Evolutionary conservation across 768 basidiomycete species (phyloP).

Genomic region (Atractiella rhizophila): DNA sequence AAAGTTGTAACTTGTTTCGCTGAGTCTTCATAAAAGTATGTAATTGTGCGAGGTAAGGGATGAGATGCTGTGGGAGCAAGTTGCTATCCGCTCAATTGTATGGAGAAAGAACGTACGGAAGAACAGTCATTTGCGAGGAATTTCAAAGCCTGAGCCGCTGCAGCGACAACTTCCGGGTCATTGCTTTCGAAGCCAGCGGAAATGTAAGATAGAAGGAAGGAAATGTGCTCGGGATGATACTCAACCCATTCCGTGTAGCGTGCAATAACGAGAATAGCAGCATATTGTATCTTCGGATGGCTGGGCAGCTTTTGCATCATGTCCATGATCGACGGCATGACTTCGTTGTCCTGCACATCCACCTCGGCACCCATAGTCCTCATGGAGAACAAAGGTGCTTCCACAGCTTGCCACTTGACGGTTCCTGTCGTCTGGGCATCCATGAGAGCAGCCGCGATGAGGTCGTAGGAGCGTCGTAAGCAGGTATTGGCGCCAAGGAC

Average conservation of each 20-base stretch:
- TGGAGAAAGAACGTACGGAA: conserved; percentile 28
- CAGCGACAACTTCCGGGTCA: conserved; percentile 41
- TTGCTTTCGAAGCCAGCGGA: conserved; percentile 66
- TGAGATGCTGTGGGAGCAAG: conserved; percentile 38
- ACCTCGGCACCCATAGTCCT: conserved; percentile 93
- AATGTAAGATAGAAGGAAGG: conserved; percentile 64
- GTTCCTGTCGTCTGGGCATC: conserved; percentile 19
- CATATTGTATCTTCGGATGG: conserved; percentile 81
- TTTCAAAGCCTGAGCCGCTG: conserved; percentile 84
- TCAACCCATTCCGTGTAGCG: conserved; percentile 95
- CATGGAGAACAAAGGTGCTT: conserved; percentile 92
- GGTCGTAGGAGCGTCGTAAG: conserved; percentile 50
- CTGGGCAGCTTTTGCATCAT: conserved; percentile 65
- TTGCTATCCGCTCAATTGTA: not conserved
- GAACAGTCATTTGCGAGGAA: conserved; percentile 94
- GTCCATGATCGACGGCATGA: conserved; percentile 90
- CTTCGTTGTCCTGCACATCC: conserved; percentile 49
- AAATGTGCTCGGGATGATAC: conserved; percentile 61
- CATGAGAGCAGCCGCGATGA: conserved; percentile 48
- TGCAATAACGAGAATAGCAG: conserved; percentile 75
- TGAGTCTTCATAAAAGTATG: conserved; percentile 63
- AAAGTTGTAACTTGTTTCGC: conserved; percentile 52
- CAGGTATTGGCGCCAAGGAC: conserved; percentile 72
- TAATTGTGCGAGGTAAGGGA: conserved; percentile 70
- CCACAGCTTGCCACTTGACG: conserved; percentile 80